Conservation (phyloP, 208 protist species). For the Wallacemonas sp. region DNA sequence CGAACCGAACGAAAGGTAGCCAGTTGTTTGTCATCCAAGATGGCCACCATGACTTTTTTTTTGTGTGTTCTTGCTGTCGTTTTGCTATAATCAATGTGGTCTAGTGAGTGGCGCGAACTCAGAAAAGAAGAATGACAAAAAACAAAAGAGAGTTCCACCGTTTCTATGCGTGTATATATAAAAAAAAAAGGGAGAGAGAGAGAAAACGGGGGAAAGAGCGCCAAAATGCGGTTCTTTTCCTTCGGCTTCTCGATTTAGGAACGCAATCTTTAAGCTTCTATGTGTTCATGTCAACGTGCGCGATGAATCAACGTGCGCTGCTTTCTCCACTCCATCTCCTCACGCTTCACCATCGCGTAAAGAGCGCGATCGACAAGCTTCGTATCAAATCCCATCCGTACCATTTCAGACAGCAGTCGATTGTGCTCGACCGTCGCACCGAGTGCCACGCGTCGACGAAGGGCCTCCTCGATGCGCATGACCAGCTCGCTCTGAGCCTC, state of each 20-base stretch:
- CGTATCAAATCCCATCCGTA: conserved; percentile 82
- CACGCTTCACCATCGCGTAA: conserved; percentile 87
- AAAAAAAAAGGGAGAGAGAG: conserved; percentile 7
- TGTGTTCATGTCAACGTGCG: conserved; percentile 37
- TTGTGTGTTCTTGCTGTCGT: too few relatives aligned
- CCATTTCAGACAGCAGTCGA: conserved; percentile 74
- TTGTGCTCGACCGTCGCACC: conserved; percentile 87
- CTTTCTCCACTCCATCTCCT: conserved; percentile 90
- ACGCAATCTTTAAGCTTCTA: too few relatives aligned
- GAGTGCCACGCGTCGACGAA: conserved; percentile 80
- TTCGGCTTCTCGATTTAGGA: too few relatives aligned
- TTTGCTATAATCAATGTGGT: too few relatives aligned
- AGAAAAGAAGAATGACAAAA: too few relatives aligned
- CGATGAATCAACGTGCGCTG: conserved; percentile 83
- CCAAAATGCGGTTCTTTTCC: too few relatives aligned
- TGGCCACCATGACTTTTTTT: too few relatives aligned
- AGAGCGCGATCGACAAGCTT: conserved; percentile 85
- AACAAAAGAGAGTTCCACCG: too few relatives aligned
- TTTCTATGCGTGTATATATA: background rate
- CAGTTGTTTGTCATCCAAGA: too few relatives aligned
- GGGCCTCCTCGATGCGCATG: conserved; percentile 80
- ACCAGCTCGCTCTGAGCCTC: conserved; percentile 85
- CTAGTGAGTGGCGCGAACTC: too few relatives aligned
- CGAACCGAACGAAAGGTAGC: too few relatives aligned
- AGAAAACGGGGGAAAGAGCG: too few relatives aligned